Conservation (phyloP, 371 early-diverging fungal genomes). For the Coemansia sp. region DNA sequence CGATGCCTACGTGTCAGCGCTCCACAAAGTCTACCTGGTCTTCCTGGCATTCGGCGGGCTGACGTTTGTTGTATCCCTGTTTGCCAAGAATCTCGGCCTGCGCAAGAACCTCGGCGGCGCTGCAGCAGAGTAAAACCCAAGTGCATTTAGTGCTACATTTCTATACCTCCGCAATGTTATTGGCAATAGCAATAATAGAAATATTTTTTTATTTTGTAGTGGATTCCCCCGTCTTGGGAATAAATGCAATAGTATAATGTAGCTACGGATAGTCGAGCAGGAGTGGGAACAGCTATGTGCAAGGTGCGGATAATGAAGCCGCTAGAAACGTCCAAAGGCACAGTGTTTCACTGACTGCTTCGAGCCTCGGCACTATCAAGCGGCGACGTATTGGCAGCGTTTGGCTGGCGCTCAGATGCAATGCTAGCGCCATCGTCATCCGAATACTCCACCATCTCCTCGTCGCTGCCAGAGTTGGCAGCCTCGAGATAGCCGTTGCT, state of each 20-base stretch:
- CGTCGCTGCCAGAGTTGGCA: not conserved
- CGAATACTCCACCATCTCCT: constrained; percentile 14
- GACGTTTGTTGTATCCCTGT: constrained; percentile 39
- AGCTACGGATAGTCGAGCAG: not conserved
- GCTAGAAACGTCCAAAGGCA: not conserved
- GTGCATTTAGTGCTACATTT: not conserved
- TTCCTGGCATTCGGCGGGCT: constrained; percentile 46
- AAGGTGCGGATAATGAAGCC: not conserved
- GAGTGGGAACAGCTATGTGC: not conserved
- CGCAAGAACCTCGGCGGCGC: constrained; percentile 26
- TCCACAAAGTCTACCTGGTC: constrained; percentile 44
- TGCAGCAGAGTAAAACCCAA: constrained; percentile 11
- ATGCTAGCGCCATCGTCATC: not conserved
- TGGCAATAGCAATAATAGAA: not conserved
- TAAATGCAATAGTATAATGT: constrained; percentile 1
- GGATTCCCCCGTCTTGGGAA: constrained; percentile 40
- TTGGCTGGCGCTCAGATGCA: not conserved
- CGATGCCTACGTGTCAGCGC: constrained; percentile 45
- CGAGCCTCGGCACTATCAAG: not conserved
- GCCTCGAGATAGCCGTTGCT: constrained; percentile 2
- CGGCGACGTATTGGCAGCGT: not conserved
- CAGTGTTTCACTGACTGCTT: not conserved
- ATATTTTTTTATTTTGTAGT: not conserved
- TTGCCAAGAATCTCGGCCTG: constrained; percentile 40
- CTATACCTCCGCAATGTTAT: not conserved